Evolutionary conservation across 202 grass and related monocot genomes (phyloP).

Genomic region (Digitaria exilis): DNA sequence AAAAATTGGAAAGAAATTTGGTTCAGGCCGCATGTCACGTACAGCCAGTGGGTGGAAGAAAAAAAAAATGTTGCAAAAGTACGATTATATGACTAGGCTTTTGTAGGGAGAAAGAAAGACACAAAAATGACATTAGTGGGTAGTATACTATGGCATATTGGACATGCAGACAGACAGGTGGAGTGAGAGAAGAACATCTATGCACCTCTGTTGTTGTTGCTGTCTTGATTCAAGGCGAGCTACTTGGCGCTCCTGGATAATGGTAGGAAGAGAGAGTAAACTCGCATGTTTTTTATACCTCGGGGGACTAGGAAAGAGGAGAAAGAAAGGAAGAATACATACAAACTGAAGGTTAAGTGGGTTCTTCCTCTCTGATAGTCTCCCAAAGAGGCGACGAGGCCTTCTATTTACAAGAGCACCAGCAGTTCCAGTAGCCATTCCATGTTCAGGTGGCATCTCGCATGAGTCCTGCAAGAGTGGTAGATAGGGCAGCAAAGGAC

Average conservation of each 20-base stretch:
- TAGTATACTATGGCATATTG: background rate
- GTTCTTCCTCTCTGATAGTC: slow-evolving; percentile 51
- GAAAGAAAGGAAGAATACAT: background rate
- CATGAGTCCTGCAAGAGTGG: slow-evolving; percentile 44
- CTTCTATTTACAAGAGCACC: slow-evolving; percentile 43
- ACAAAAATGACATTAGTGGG: background rate
- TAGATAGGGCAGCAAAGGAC: background rate
- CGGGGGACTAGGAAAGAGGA: background rate
- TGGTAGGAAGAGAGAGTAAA: background rate
- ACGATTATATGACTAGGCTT: slow-evolving; percentile 4
- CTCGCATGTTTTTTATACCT: background rate
- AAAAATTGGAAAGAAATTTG: background rate
- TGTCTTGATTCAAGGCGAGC: slow-evolving; percentile 51
- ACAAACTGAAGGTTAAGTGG: slow-evolving; percentile 53
- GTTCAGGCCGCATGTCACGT: background rate
- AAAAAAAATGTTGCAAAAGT: slow-evolving; percentile 15
- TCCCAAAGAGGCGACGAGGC: slow-evolving; percentile 38
- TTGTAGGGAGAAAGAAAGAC: background rate
- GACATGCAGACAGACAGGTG: background rate
- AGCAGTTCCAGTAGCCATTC: slow-evolving; percentile 9
- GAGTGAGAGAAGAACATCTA: background rate
- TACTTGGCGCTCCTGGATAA: slow-evolving; percentile 55
- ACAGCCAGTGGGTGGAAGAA: background rate
- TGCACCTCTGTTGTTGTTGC: slow-evolving; percentile 48
- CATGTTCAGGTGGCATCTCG: slow-evolving; percentile 45